Percentiles rank a stretch among this genome's conserved stretches.
phyloP scores from a whole-genome alignment of 768 basidiomycete genomes.

The Rhizopogon vinicolor region DNA sequence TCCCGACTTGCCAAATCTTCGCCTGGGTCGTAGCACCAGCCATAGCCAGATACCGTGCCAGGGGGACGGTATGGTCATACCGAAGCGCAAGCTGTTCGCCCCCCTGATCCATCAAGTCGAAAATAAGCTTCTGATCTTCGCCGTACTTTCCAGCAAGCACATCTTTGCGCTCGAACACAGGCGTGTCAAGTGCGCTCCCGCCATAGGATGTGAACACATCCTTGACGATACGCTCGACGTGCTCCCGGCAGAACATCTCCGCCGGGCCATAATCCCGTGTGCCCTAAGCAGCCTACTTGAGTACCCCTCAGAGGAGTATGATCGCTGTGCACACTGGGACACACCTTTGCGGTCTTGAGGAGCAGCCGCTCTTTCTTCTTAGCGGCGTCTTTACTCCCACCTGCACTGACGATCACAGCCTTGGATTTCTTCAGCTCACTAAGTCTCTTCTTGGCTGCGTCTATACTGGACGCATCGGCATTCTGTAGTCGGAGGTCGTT shows the following conservation, averaged over 20 bases:
- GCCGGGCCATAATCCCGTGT: constrained; percentile 92
- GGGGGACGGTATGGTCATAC: constrained; percentile 96
- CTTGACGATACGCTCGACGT: constrained; percentile 86
- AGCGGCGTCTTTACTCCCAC: constrained; percentile 36
- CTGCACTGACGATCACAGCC: constrained; percentile 33
- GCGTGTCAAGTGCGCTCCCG: constrained; percentile 91
- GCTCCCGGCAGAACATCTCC: constrained; percentile 89
- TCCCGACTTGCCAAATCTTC: constrained; percentile 98
- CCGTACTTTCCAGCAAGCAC: constrained; percentile 96
- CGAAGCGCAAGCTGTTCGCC: constrained; percentile 93
- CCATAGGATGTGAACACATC: constrained; percentile 87
- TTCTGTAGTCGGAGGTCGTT: constrained; percentile 58
- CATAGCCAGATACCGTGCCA: constrained; percentile 96
- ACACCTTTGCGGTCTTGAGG: constrained; percentile 92
- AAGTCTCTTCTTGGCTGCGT: constrained; percentile 64
- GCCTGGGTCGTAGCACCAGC: constrained; percentile 72
- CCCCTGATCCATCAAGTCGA: constrained; percentile 96
- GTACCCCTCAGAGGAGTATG: constrained; percentile 12
- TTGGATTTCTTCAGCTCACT: constrained; percentile 62
- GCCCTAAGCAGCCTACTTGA: constrained; percentile 48
- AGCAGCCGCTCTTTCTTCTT: constrained; percentile 69
- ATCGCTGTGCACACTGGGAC: constrained; percentile 14
- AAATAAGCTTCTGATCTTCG: constrained; percentile 96
- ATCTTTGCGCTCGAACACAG: constrained; percentile 97
- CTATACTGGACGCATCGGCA: constrained; percentile 44